Base-by-base conservation (phyloP, 1,284 basidiomycete species). In the Retiboletus flavoniger region DNA sequence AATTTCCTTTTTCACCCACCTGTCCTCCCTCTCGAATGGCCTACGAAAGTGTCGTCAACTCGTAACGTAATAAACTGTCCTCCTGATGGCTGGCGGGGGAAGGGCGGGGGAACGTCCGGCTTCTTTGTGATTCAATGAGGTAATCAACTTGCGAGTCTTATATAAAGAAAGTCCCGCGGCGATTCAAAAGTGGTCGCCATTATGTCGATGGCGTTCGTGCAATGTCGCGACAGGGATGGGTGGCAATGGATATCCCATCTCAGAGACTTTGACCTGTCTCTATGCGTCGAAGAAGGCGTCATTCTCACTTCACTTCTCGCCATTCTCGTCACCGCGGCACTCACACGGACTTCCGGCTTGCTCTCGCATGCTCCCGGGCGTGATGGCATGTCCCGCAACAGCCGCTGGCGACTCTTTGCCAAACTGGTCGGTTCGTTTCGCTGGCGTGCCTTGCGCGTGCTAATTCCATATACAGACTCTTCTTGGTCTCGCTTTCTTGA, bases 281-380 rank as follows among this genome's bases (percentile, higher is more conserved):
- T 84, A 7, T 98, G 95, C 71, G 93, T 91, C 63, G 89, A 95
- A 65, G 85, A 90, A 59, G 84, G 82, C 31, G 66, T 86, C n/a
- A 43, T 93, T 1, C 67, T 89, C 3, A 75, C 86, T 0, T 63
- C 76, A 1, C 67, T 87, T 1, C 72, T 87, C 32, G 69, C 76
- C 2, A 35, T 78, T 17, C 70, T 90, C 54, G 56, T 84, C 45
- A 24, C 84, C 48, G 61, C 74, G 9, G 75, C 75, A 4, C 56
- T 76, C 21, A 56, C 72, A 21, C 78, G 76, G 54, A 68, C 74
- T n/a, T n/a, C n/a, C 55, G 64, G 72, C 51, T 49, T 68, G 47
- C 56, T 78, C 36, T 57, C 64, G 21, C 41, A 66, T 19, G 56
- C 56, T 19, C 61, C 71, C 19, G 42, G 59, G 4, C 67, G 70